Base-by-base conservation (phyloP, 1,139 yeast species). In the Pichia cactophila region DNA sequence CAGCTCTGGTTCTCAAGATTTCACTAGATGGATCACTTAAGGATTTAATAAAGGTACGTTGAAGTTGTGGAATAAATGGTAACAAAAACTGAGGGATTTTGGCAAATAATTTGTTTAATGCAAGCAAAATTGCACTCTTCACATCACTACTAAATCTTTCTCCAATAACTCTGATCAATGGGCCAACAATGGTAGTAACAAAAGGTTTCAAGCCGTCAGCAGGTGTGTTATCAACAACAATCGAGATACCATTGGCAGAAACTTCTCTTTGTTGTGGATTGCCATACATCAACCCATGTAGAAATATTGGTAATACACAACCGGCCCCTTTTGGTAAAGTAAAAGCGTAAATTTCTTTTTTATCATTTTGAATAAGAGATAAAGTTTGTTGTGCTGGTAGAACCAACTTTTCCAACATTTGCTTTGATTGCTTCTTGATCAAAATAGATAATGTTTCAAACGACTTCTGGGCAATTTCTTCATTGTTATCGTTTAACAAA, bases 281-380 rank as follows among this genome's bases (percentile, higher is more conserved):
- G 58, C 98, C 99, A 67, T 89, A 88, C 95, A 92, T 87, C 60
- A 94, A 78, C 54, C 97, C 98, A 66, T 92, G 97, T 59, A 89
- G 73, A 72, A 94, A 92, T 49, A 94, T 80, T 29, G 98, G 98
- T 58, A 94, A 73, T 42, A 94, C 69, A 68, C 95, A 83, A 64
- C 78, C 81, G 54, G 97, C 94, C 45, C 97, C 97, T 68, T 77
- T 84, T 58, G 96, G 94, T 50, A 84, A 69, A 35, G 77, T 68
- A 67, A 90, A 87, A 0, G 89, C 97, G 31, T 86, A 80, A 51
- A 88, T 69, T 45, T 84, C 89, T 58, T 75, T 76, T 1, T 83
- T 86, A 26, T 73, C 67, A 28, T 73, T 72, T 39, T 94, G 90
- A 35, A 89, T 79, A 51, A 81, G 67, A 42, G 74, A 74, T 61